These are phyloP conservation scores for Ettlia oleoabundans DNA, from an alignment of 139 green algal genomes.

Conservation along the genomic window DNA sequence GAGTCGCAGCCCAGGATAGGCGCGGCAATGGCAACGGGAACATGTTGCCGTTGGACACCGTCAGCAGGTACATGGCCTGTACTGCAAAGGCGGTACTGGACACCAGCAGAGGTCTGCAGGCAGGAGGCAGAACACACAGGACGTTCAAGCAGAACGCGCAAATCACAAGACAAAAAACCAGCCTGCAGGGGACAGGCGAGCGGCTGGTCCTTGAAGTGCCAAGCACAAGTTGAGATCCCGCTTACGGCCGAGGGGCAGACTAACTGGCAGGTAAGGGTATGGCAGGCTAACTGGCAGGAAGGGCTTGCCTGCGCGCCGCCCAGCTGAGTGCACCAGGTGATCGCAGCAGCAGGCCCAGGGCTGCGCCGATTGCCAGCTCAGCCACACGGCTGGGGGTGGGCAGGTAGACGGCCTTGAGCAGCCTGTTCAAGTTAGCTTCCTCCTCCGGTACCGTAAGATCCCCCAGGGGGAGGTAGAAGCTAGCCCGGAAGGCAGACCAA, in stretches of 20 bases:
- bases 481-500: too few species aligned
- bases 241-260: background rate
- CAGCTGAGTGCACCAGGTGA: background rate
- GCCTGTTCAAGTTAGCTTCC: background rate
- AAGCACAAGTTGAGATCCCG: too few species aligned
- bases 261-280: background rate
- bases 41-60: background rate
- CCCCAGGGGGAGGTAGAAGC: background rate
- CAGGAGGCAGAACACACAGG: background rate
- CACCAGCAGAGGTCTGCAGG: background rate
- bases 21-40: background rate
- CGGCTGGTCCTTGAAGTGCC: too few species aligned
- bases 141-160: too few species aligned
- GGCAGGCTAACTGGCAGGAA: background rate
- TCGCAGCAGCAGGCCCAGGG: slow-evolving; percentile 29
- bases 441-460: background rate
- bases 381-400: background rate
- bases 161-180: too few species aligned
- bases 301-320: background rate
- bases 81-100: background rate
- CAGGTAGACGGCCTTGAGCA: background rate
- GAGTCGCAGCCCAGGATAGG: background rate
- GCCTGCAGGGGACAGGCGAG: too few species aligned
- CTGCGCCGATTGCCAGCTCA: background rate
- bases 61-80: background rate